Percentiles rank a stretch among this genome's conserved stretches.
phyloP scores from a whole-genome alignment of 148 eudicot genomes.

The Vaccinium myrtillus region DNA sequence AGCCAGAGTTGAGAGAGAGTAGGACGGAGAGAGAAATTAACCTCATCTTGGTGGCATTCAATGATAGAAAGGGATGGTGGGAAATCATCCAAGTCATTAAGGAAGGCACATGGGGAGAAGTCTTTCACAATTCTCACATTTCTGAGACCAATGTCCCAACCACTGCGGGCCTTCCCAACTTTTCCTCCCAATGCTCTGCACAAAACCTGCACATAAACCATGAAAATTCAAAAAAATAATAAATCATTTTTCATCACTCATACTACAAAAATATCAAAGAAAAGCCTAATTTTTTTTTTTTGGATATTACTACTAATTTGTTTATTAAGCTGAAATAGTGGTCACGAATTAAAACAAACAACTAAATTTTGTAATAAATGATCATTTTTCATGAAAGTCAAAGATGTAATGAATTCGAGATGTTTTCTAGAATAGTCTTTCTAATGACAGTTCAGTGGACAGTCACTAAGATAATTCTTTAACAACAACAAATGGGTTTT shows the following conservation, averaged over 20 bases:
- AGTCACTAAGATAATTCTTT: too few species aligned
- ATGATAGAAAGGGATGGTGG: slow-evolving; percentile 45
- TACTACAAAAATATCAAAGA: not conserved
- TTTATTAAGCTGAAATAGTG: too few species aligned
- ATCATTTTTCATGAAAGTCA: not conserved
- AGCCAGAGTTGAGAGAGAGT: not conserved
- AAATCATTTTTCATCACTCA: not conserved
- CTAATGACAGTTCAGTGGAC: too few species aligned
- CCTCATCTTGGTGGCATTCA: slow-evolving; percentile 75
- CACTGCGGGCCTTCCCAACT: slow-evolving; percentile 52
- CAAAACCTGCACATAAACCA: slow-evolving; percentile 25
- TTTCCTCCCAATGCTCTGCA: slow-evolving; percentile 78
- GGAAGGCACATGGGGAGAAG: slow-evolving; percentile 25
- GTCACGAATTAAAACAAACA: too few species aligned
- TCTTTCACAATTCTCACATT: slow-evolving; percentile 42
- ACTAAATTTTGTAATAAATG: not conserved
- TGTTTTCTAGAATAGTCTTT: not conserved
- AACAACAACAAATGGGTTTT: not conserved
- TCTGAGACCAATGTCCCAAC: slow-evolving; percentile 80
- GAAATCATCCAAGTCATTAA: slow-evolving; percentile 22
- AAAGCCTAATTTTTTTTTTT: not conserved
- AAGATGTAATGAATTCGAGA: not conserved
- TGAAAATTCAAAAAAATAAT: not conserved
- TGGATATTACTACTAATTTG: not conserved
- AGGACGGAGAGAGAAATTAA: not conserved